Conservation (phyloP, 73 alveolate species). For the Paramecium tetraurelia region DNA sequence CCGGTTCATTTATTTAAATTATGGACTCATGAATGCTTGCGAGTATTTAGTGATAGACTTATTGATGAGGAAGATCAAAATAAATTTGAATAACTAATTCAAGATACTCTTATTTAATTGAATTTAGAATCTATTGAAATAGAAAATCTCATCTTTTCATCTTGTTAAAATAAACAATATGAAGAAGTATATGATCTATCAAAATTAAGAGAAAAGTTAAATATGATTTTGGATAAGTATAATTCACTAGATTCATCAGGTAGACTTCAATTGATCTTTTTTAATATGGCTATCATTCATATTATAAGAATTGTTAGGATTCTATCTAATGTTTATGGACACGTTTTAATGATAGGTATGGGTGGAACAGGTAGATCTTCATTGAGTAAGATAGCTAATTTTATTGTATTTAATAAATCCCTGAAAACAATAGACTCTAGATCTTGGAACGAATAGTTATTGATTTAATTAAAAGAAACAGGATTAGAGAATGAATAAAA, state of each 20-base stretch:
- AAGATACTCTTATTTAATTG: conserved; percentile 77
- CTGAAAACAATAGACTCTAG: conserved; percentile 3
- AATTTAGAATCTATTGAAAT: conserved; percentile 85
- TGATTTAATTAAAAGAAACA: not conserved
- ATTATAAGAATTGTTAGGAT: conserved; percentile 75
- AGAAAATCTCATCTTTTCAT: conserved; percentile 83
- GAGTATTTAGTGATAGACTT: conserved; percentile 91
- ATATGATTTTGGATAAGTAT: conserved; percentile 65
- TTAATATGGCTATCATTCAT: conserved; percentile 77
- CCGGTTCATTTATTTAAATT: conserved; percentile 73
- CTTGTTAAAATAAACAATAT: conserved; percentile 71
- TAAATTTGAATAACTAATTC: conserved; percentile 76
- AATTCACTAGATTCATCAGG: conserved; percentile 67
- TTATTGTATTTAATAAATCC: conserved; percentile 58
- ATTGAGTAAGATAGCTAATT: conserved; percentile 70
- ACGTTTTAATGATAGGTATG: conserved; percentile 83
- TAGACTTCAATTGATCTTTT: conserved; percentile 71
- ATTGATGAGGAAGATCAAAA: conserved; percentile 67
- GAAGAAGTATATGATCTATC: conserved; percentile 59
- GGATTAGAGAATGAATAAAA: not conserved
- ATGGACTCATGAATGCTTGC: conserved; percentile 94
- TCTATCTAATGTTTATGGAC: conserved; percentile 77
- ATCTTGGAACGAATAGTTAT: conserved; percentile 12
- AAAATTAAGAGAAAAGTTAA: conserved; percentile 46
- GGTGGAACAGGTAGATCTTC: conserved; percentile 83